Conservation (phyloP, 305 asterid genomes). For the Fraxinus floribunda region DNA sequence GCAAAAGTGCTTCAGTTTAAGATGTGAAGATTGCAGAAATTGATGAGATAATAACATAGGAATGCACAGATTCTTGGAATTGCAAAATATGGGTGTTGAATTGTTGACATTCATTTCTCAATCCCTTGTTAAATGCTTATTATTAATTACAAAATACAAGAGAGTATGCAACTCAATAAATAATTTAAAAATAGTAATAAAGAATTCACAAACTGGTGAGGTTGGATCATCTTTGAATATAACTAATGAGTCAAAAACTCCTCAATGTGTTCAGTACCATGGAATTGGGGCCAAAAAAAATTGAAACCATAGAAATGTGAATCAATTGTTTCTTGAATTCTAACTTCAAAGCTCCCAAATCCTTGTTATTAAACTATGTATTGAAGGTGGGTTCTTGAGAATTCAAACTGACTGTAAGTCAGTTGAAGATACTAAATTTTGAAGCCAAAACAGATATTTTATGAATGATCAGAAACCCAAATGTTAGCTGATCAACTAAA, state of each 20-base stretch:
- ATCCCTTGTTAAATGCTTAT: neutral
- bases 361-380: neutral
- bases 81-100: neutral
- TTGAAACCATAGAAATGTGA: neutral
- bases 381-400: neutral
- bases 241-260: neutral
- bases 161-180: neutral
- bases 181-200: neutral
- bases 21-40: slow-evolving; percentile 1
- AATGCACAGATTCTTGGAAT: neutral
- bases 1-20: neutral
- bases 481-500: neutral
- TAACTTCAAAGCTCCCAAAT: neutral
- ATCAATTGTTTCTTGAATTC: neutral
- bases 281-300: neutral
- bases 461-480: neutral
- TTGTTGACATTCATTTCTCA: neutral
- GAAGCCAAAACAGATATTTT: neutral
- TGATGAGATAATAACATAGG: neutral
- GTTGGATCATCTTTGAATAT: neutral
- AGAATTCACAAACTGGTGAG: neutral
- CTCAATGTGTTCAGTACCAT: neutral
- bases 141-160: neutral
- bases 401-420: neutral
- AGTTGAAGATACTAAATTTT: neutral